Evolutionary conservation across 306 rosid genomes (phyloP).

Genomic region (Trifolium fragiferum): DNA sequence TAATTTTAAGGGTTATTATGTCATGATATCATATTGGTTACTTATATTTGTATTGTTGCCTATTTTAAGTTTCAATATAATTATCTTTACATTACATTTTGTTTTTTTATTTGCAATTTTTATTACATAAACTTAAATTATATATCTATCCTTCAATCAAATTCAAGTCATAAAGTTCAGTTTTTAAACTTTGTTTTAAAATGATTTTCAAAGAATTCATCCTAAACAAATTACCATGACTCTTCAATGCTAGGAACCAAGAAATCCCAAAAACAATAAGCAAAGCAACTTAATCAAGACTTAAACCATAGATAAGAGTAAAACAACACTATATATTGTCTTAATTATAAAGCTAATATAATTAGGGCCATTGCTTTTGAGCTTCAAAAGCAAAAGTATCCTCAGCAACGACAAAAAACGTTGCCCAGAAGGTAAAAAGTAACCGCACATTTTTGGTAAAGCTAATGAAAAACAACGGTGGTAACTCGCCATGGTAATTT

Average conservation of each 20-base stretch:
- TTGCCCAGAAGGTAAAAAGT: conserved; percentile 41
- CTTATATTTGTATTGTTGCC: too few relatives aligned
- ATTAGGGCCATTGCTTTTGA: neutral
- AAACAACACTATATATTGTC: neutral
- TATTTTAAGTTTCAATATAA: too few relatives aligned
- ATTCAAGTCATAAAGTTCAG: too few relatives aligned
- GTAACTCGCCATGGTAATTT: conserved; percentile 38
- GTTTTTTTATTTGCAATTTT: too few relatives aligned
- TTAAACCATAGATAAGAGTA: neutral
- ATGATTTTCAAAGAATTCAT: neutral
- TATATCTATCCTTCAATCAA: too few relatives aligned
- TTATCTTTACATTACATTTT: too few relatives aligned
- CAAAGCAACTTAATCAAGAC: neutral
- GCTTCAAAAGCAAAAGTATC: conserved; percentile 33
- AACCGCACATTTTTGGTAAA: conserved; percentile 28
- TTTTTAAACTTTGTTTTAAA: neutral
- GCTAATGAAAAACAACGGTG: conserved; percentile 34
- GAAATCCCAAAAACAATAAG: neutral
- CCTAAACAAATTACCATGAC: neutral
- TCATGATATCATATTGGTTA: too few relatives aligned
- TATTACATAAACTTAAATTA: too few relatives aligned
- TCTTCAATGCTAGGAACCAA: neutral
- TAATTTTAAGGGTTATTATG: too few relatives aligned
- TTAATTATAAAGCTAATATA: neutral
- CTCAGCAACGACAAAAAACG: conserved; percentile 27